Base-by-base conservation (phyloP, 139 green algal species). In the Ostreobium quekettii region DNA sequence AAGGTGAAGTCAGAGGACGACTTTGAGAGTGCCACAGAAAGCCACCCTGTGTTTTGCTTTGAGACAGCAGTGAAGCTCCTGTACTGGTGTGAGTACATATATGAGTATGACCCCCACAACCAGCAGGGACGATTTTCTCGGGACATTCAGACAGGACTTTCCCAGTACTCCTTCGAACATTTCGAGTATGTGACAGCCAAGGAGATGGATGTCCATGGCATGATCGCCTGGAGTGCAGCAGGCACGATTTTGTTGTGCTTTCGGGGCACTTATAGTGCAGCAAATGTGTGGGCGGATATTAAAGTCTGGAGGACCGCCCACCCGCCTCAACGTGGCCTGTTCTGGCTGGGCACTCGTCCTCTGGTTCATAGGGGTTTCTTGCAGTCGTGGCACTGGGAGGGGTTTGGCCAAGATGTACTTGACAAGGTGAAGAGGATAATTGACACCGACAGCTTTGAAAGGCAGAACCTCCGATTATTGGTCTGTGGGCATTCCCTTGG, bases 41-140 rank as follows among this genome's bases (percentile, higher is more conserved):
- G n/a, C n/a, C n/a, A n/a, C 5, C 61, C 61, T 28, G 36, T 68
- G 61, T 68, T 68, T n/a, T 68, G 61, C n/a, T 68, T 68, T 36
- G 61, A 68, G 36, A 53, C 24, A 56, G 61, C 61, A 36, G 36
- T 68, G 36, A 68, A 68, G 36, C 35, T 38, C 6, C n/a, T 56
- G 31, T 68, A 68, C n/a, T 68, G 61, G 61, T 68, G 37, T 5
- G 31, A 35, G 38, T 68, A 57, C 35, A 53, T 68, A 36, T 68
- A 68, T 36, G 35, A 68, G 4, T 68, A 68, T n/a, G n/a, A n/a
- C n/a, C n/a, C n/a, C n/a, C n/a, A n/a, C n/a, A n/a, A n/a, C n/a
- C n/a, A n/a, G n/a, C n/a, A n/a, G n/a, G n/a, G n/a, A n/a, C n/a
- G n/a, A n/a, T n/a, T n/a, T n/a, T n/a, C n/a, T n/a, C n/a, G n/a